A percentile compares a stretch with the other conserved stretches of the same genome.
Evolutionary conservation across 192 early-diverging fungal genomes (phyloP).

Genomic region (Linnemannia schmuckeri): DNA sequence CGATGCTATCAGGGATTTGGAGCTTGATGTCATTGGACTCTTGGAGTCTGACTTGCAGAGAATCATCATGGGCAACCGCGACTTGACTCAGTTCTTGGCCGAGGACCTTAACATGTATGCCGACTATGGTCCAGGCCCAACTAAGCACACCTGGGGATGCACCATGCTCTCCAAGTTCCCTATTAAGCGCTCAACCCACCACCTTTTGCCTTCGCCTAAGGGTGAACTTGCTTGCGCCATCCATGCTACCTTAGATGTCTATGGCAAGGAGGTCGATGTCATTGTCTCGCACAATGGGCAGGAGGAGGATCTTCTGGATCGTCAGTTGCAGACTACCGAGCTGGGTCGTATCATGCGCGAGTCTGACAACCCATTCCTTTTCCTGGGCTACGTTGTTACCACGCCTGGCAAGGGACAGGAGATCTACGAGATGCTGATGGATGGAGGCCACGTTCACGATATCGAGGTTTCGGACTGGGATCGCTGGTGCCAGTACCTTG

Average conservation of each 20-base stretch:
- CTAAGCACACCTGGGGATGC: conserved; percentile 91
- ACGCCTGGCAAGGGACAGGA: conserved; percentile 70
- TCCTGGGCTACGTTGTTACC: conserved; percentile 87
- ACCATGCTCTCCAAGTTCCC: conserved; percentile 88
- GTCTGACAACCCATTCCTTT: conserved; percentile 80
- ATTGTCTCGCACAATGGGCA: conserved; percentile 89
- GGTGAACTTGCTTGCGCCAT: conserved; percentile 89
- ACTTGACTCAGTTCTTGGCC: conserved; percentile 82
- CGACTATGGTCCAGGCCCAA: conserved; percentile 87
- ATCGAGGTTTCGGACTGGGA: conserved; percentile 82
- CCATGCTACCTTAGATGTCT: conserved; percentile 87
- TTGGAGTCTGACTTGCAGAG: conserved; percentile 84
- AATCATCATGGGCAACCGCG: conserved; percentile 90
- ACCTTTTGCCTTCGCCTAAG: conserved; percentile 82
- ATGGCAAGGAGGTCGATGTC: conserved; percentile 83
- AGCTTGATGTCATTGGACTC: conserved; percentile 84
- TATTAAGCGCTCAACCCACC: conserved; percentile 79
- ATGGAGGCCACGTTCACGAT: conserved; percentile 78
- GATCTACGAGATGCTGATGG: conserved; percentile 73
- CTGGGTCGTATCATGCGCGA: conserved; percentile 83
- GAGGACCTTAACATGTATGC: conserved; percentile 84
- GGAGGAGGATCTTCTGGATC: conserved; percentile 81
- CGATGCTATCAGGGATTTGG: conserved; percentile 80
- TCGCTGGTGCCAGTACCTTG: conserved; percentile 90
- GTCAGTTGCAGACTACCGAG: conserved; percentile 81